These are phyloP conservation scores for Pythium brachiatum DNA, from an alignment of 352 stramenopile genomes.

Conservation along the genomic window DNA sequence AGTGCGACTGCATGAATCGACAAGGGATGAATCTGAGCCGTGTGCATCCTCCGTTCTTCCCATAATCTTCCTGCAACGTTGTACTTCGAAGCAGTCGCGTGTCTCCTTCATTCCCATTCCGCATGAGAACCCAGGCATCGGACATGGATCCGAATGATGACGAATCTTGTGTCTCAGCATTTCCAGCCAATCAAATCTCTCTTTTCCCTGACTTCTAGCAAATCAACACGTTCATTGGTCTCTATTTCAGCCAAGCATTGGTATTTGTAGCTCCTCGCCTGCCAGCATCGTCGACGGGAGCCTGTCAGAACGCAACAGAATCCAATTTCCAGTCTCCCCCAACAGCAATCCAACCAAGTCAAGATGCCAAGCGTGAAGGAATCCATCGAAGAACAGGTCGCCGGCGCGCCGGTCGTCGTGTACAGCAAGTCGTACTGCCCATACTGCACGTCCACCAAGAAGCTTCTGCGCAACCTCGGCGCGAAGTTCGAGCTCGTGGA, in stretches of 20 bases:
- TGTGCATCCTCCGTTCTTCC: no score
- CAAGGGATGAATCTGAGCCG: no score
- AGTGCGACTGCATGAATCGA: no score
- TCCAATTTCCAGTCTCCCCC: slow-evolving; percentile 5
- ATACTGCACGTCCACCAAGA: slow-evolving; percentile 85
- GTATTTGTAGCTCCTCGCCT: background rate
- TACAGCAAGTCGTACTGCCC: slow-evolving; percentile 95
- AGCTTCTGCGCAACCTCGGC: slow-evolving; percentile 44
- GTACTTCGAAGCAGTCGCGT: no score
- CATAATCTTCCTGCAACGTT: no score
- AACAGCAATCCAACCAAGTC: background rate
- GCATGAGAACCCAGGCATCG: no score
- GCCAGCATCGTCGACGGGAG: background rate
- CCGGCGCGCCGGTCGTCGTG: slow-evolving; percentile 44
- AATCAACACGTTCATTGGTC: background rate
- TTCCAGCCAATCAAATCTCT: background rate
- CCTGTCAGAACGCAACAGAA: background rate
- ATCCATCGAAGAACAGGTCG: slow-evolving; percentile 55
- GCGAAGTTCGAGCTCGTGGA: slow-evolving; percentile 51
- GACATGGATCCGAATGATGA: slow-evolving; percentile 1
- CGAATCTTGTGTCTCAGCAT: slow-evolving; percentile 1
- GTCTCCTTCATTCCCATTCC: no score
- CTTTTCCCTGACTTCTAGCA: background rate
- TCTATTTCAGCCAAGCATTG: background rate
- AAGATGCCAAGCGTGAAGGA: slow-evolving; percentile 56